Evolutionary conservation across 176 grass and related monocot genomes (phyloP), one percentile per base, ranked within the genome.

Genomic region (Carex parvula): DNA sequence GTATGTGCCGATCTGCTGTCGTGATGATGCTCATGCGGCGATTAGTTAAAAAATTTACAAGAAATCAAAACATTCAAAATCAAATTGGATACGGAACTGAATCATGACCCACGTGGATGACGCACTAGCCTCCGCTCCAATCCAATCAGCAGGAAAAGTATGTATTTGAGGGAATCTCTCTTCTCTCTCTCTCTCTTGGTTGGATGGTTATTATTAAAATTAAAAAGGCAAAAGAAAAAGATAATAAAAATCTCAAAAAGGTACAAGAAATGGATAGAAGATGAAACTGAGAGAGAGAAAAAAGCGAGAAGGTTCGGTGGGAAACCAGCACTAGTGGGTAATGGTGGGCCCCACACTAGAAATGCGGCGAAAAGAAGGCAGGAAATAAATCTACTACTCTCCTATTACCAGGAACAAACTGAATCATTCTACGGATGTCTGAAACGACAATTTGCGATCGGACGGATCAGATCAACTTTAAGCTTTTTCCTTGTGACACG

Each of bases 301-400:
- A 82, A 81, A 82, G 79, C 5, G 2, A 65, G 79, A 82, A 82
- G 79, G 79, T 82, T 64, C 71, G 20, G 35, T 64, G 59, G 37
- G 59, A 39, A 64, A 46, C 57, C 58, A 46, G 59, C 54, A 82
- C 59, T 63, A 82, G 57, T 24, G 59, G 58, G 35, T 46, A 66
- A 39, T 81, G 79, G 79, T 6, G 79, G 79, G 79, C 17, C 58
- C 60, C 35, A 44, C 30, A 39, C 37, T 8, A 46, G 9, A 46
- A 46, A 82, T 82, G 79, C 79, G 79, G 79, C 79, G 79, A 82
- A 82, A 82, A 39, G 39, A 60, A 82, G 41, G 58, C 59, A 29
- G 39, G 71, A 12, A 54, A 16, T 70, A 8, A n/a, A 17, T 69
- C 15, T 29, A 54, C 21, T 75, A 3, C 11, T 52, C 54, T 60